Conservation (phyloP, 1,284 basidiomycete genomes). For the Tilletia indica region DNA sequence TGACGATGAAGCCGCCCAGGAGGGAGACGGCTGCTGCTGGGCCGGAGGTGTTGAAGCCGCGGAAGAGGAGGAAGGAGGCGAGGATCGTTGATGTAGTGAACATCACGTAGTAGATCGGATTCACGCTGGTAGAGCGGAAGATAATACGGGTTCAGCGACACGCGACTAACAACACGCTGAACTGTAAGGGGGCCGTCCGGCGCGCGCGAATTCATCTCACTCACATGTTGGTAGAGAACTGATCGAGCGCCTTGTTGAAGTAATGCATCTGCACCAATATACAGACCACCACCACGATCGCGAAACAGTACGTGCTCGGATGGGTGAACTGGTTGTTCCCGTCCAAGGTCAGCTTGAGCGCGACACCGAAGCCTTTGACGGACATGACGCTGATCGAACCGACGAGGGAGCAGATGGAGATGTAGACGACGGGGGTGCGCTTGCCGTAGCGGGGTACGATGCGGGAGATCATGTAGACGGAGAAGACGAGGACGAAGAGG, state of each 20-base stretch:
- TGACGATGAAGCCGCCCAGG: conserved; percentile 53
- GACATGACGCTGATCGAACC: conserved; percentile 84
- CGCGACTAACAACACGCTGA: too few species aligned
- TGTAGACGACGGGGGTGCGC: conserved; percentile 84
- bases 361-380: conserved; percentile 93
- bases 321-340: conserved; percentile 96
- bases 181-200: too few species aligned
- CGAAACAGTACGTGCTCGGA: conserved; percentile 91
- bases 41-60: conserved; percentile 88
- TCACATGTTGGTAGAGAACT: conserved; percentile 95
- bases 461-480: conserved; percentile 76
- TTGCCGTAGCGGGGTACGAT: conserved; percentile 85
- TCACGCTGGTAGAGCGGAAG: conserved; percentile 66
- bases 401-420: conserved; percentile 86
- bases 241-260: conserved; percentile 97
- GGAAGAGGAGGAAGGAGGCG: conserved; percentile 92
- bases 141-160: too few species aligned
- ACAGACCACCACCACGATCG: conserved; percentile 75
- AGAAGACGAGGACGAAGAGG: conserved; percentile 75
- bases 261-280: conserved; percentile 98
- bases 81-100: conserved; percentile 95
- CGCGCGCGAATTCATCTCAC: conserved; percentile 53
- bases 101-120: conserved; percentile 97
- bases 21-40: conserved; percentile 61
- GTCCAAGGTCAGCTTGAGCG: conserved; percentile 87